Conservation (phyloP, 2,329 filamentous ascomycete genomes). For the Diaporthe caulivora region DNA sequence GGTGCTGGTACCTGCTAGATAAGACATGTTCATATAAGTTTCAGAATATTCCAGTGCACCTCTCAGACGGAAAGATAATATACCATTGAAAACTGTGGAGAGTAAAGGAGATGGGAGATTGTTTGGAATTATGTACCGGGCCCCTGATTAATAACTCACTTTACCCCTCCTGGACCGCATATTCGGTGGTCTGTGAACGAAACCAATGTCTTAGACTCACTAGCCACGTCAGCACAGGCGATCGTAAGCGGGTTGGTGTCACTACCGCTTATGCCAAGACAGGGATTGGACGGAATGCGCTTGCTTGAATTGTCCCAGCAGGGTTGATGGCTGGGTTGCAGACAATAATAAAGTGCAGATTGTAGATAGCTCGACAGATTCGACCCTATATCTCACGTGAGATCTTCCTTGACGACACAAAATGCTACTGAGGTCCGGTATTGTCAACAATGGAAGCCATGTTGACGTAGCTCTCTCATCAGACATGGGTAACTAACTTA, state of each 20-base stretch:
- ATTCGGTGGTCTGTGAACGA: not conserved
- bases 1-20: not conserved
- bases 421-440: not conserved
- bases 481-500: no score
- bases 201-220: not conserved
- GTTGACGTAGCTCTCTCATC: not conserved
- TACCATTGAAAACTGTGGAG: not conserved
- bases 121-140: not conserved
- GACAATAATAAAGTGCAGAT: not conserved
- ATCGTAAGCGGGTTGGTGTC: not conserved
- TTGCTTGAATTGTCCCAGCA: not conserved
- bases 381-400: constrained; percentile 3
- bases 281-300: not conserved
- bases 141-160: no score
- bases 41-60: no score
- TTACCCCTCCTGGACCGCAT: not conserved
- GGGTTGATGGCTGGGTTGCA: not conserved
- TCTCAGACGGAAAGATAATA: no score
- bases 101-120: not conserved
- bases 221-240: not conserved
- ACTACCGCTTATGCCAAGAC: not conserved
- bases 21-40: not conserved
- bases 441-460: not conserved
- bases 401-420: not conserved
- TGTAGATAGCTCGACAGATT: not conserved